Conservation (phyloP, 805 yeast species). For the Komagataella kurtzmanii region DNA sequence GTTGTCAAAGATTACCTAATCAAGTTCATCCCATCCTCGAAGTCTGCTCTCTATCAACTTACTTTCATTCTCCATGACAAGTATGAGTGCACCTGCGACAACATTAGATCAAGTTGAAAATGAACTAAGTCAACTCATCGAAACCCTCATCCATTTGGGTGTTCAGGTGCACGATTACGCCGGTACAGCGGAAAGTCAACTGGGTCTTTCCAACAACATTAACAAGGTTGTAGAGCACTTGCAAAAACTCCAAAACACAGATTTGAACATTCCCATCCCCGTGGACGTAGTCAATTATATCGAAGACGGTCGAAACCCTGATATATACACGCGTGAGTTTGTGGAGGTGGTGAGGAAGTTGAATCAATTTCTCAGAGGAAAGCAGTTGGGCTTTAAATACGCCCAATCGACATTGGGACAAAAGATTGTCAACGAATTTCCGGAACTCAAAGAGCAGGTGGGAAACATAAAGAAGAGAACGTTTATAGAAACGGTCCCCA, state of each 20-base stretch:
- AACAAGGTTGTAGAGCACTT: conserved; percentile 28
- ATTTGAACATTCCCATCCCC: conserved; percentile 43
- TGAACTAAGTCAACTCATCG: conserved; percentile 43
- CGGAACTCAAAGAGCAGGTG: conserved; percentile 51
- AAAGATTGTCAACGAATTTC: conserved; percentile 65
- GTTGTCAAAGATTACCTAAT: not conserved
- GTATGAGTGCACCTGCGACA: conserved; percentile 2
- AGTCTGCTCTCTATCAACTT: conserved; percentile 4
- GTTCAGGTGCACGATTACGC: conserved; percentile 89
- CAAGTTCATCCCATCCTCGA: not conserved
- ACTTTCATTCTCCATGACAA: conserved; percentile 3
- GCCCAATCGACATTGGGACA: conserved; percentile 56
- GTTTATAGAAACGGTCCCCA: not conserved
- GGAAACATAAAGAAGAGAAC: conserved; percentile 40
- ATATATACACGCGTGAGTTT: conserved; percentile 92
- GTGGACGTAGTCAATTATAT: conserved; percentile 81
- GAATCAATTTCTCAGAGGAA: conserved; percentile 80
- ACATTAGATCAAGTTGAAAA: conserved; percentile 17
- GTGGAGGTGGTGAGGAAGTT: conserved; percentile 86
- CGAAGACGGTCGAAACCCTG: conserved; percentile 95
- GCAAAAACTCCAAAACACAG: conserved; percentile 15
- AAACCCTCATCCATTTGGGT: conserved; percentile 79
- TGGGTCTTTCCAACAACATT: conserved; percentile 35
- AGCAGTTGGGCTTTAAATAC: conserved; percentile 43
- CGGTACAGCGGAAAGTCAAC: conserved; percentile 71